A percentile compares a stretch with the other conserved stretches of the same genome.
Evolutionary conservation across 108 stramenopile genomes (phyloP).

Genomic region (Fistulifera solaris): DNA sequence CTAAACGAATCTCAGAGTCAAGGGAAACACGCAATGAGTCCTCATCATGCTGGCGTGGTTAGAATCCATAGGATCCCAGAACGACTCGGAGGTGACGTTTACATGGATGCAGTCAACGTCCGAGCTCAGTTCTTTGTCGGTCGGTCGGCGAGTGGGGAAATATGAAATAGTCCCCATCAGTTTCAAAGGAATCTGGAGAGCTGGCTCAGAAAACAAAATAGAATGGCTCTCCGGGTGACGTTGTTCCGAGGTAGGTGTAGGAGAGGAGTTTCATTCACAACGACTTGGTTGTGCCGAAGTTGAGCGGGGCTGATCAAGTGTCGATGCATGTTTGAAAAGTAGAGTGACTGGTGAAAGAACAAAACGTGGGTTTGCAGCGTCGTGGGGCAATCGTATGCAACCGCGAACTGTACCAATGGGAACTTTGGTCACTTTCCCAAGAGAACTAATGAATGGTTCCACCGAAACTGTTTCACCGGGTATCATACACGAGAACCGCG

Average conservation of each 20-base stretch:
- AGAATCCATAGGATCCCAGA: neutral
- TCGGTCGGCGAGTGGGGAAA: neutral
- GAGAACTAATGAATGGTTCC: neutral
- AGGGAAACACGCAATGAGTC: too few species aligned
- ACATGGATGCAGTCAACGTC: neutral
- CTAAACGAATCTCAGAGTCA: too few species aligned
- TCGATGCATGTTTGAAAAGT: constrained; percentile 13
- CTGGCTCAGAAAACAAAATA: neutral
- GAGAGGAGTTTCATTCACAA: constrained; percentile 14
- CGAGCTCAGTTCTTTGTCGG: neutral
- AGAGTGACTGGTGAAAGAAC: constrained; percentile 21
- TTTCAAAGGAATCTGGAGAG: constrained; percentile 4
- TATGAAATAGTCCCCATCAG: neutral
- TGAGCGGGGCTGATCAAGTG: constrained; percentile 32
- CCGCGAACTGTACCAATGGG: constrained; percentile 25
- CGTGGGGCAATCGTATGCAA: constrained; percentile 16
- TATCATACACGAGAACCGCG: neutral
- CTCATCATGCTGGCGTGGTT: too few species aligned
- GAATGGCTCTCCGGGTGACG: too few species aligned
- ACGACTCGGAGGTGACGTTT: constrained; percentile 1
- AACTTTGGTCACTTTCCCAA: neutral
- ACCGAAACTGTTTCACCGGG: constrained; percentile 12
- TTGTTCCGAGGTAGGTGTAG: neutral
- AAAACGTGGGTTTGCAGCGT: constrained; percentile 22
- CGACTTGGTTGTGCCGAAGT: constrained; percentile 19